phyloP scores from a whole-genome alignment of 2,329 filamentous ascomycete genomes.

The Paecilomyces fulvus region DNA sequence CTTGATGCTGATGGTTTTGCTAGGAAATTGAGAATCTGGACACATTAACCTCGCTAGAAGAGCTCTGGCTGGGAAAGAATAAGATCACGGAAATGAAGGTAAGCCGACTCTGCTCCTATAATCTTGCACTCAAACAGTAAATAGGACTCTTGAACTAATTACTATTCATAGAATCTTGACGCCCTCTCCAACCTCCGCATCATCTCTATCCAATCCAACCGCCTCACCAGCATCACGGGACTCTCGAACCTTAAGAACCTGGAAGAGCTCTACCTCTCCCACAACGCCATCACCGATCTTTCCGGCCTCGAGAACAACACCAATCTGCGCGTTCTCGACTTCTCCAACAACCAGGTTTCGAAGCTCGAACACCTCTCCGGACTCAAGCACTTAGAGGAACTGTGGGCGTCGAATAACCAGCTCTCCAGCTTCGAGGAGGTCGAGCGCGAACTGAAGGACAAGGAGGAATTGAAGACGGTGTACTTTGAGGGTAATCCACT shows the following conservation, averaged over 20 bases:
- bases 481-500: conserved; percentile 95
- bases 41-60: conserved; percentile 64
- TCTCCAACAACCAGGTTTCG: conserved; percentile 77
- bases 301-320: conserved; percentile 60
- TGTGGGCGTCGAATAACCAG: conserved; percentile 91
- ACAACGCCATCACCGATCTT: conserved; percentile 78
- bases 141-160: background rate
- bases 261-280: conserved; percentile 90
- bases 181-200: conserved; percentile 72
- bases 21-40: conserved; percentile 77
- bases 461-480: conserved; percentile 73
- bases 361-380: conserved; percentile 64
- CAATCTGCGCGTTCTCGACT: conserved; percentile 70
- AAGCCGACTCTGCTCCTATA: background rate
- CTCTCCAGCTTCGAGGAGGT: conserved; percentile 74
- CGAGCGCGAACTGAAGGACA: conserved; percentile 65
- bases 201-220: conserved; percentile 91
- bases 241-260: conserved; percentile 66
- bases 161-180: conserved; percentile 49
- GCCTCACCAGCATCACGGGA: conserved; percentile 69
- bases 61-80: conserved; percentile 94
- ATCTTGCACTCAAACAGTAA: background rate
- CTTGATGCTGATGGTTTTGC: conserved; percentile 2
- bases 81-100: conserved; percentile 78
- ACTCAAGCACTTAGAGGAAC: conserved; percentile 68